Conservation (phyloP, 2,329 filamentous ascomycete genomes). For the Sarocladiaceae sp. region DNA sequence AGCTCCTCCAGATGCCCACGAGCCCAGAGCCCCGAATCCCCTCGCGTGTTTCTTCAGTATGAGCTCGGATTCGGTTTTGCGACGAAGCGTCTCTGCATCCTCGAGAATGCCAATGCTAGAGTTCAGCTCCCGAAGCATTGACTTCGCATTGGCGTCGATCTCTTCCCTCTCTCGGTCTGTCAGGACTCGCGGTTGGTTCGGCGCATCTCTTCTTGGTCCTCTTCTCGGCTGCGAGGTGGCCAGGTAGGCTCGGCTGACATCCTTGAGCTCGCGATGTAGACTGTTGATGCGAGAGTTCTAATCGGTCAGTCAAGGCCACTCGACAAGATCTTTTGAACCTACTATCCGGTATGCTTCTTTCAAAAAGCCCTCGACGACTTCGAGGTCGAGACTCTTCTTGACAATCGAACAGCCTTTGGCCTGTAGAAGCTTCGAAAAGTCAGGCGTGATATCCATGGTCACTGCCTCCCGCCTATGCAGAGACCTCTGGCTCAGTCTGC, state of each 20-base stretch:
- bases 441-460: constrained; percentile 59
- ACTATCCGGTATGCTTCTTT: constrained; percentile 94
- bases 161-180: constrained; percentile 78
- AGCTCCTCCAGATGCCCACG: constrained; percentile 59
- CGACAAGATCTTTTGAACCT: constrained; percentile 24
- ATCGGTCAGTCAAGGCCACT: neutral
- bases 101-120: constrained; percentile 72
- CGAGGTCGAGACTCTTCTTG: constrained; percentile 37
- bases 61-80: constrained; percentile 65
- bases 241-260: constrained; percentile 85
- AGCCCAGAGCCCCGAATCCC: constrained; percentile 56
- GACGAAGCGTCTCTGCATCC: constrained; percentile 74
- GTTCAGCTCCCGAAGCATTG: constrained; percentile 79
- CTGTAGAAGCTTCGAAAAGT: constrained; percentile 63
- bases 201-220: constrained; percentile 34
- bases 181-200: constrained; percentile 49
- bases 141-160: constrained; percentile 81
- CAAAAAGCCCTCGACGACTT: constrained; percentile 74
- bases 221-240: constrained; percentile 60
- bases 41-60: constrained; percentile 63
- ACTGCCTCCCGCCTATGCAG: neutral
- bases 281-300: constrained; percentile 81
- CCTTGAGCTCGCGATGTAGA: constrained; percentile 71
- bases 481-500: no score
- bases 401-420: constrained; percentile 45